Conservation (phyloP, 2,329 filamentous ascomycete species). For the Cytospora piceicola region DNA sequence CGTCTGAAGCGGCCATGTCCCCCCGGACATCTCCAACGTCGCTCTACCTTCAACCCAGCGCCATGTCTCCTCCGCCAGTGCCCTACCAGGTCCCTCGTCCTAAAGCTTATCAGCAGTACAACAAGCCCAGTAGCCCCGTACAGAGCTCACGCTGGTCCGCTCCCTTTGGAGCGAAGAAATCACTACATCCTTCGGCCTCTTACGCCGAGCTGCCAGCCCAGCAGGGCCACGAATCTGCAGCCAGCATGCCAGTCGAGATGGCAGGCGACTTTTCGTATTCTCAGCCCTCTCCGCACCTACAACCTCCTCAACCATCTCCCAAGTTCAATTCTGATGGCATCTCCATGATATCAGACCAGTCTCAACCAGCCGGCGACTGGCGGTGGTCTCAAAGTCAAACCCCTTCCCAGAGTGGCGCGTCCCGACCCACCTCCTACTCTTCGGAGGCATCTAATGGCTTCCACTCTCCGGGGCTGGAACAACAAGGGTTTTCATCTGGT, state of each 20-base stretch:
- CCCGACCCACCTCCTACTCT: slow-evolving; percentile 43
- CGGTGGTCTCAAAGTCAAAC: slow-evolving; percentile 49
- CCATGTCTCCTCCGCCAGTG: slow-evolving; percentile 17
- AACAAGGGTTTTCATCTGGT: slow-evolving; percentile 48
- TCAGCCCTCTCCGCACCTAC: slow-evolving; percentile 38
- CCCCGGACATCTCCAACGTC: slow-evolving; percentile 13
- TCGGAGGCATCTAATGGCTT: slow-evolving; percentile 41
- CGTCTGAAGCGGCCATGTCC: slow-evolving; percentile 9
- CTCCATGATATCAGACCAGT: slow-evolving; percentile 36
- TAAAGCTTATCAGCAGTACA: slow-evolving; percentile 40
- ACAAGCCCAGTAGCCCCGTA: slow-evolving; percentile 40
- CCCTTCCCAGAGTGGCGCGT: slow-evolving; percentile 34
- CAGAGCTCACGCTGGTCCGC: slow-evolving; percentile 34
- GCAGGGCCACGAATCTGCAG: slow-evolving; percentile 15
- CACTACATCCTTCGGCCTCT: slow-evolving; percentile 35
- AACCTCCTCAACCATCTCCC: slow-evolving; percentile 40
- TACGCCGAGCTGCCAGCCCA: slow-evolving; percentile 47
- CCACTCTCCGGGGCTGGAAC: slow-evolving; percentile 46
- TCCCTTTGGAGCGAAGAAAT: slow-evolving; percentile 31
- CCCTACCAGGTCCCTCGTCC: slow-evolving; percentile 49
- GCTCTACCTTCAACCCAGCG: slow-evolving; percentile 15
- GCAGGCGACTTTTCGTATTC: slow-evolving; percentile 54
- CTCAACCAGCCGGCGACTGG: slow-evolving; percentile 39
- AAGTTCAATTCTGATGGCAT: slow-evolving; percentile 34
- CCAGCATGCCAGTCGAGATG: slow-evolving; percentile 42